Conservation (phyloP, 352 stramenopile species). For the Phytophthora lateralis region DNA sequence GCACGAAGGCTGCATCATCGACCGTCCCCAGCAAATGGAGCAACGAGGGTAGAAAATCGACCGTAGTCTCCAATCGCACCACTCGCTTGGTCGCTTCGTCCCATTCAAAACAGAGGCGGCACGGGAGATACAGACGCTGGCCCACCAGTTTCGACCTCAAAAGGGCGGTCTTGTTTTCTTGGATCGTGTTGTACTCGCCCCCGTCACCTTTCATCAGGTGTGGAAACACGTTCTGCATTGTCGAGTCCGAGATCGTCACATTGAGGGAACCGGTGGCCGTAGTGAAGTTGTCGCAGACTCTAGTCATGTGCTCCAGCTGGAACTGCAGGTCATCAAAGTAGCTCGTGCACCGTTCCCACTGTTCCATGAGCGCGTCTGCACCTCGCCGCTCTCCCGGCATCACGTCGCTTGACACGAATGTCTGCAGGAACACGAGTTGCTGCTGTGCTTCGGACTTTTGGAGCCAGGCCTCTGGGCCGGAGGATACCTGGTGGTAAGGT, state of each 20-base stretch:
- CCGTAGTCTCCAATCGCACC: conserved; percentile 11
- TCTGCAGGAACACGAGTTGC: conserved; percentile 34
- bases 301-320: conserved; percentile 28
- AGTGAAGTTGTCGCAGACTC: conserved; percentile 18
- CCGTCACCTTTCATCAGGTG: neutral
- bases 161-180: neutral
- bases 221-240: conserved; percentile 23
- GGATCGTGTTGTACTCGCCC: neutral
- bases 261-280: conserved; percentile 7
- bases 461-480: conserved; percentile 21
- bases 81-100: conserved; percentile 14
- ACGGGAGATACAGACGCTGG: conserved; percentile 18
- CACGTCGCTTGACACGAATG: conserved; percentile 27
- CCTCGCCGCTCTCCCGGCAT: conserved; percentile 20
- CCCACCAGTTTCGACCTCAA: conserved; percentile 19
- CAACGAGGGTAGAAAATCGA: conserved; percentile 26
- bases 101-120: conserved; percentile 25
- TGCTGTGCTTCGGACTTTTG: conserved; percentile 26
- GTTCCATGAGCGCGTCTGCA: conserved; percentile 15
- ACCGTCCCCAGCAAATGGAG: conserved; percentile 7
- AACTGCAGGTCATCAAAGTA: conserved; percentile 41
- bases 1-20: conserved; percentile 13
- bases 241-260: conserved; percentile 18
- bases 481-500: neutral
- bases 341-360: conserved; percentile 33